phyloP scores from a whole-genome alignment of 1,139 yeast species.

The Nematodospora anomalae region DNA sequence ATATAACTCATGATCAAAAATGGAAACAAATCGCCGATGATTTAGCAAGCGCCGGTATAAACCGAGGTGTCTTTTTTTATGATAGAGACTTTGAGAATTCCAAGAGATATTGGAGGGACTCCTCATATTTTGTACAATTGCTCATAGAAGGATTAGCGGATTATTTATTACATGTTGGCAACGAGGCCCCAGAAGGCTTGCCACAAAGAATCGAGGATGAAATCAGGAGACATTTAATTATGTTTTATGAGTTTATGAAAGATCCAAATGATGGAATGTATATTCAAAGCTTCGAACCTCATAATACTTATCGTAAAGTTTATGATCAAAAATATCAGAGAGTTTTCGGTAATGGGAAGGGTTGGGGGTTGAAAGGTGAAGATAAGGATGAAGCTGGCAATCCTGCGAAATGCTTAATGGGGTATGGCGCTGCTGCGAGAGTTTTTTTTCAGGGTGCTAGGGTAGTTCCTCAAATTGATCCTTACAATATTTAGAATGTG shows the following conservation, averaged over 20 bases:
- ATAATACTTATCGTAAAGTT: slow-evolving; percentile 50
- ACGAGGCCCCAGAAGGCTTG: slow-evolving; percentile 43
- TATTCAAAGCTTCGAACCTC: slow-evolving; percentile 62
- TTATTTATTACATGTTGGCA: slow-evolving; percentile 51
- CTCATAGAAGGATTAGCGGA: slow-evolving; percentile 71
- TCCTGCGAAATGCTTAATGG: slow-evolving; percentile 60
- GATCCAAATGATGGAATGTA: slow-evolving; percentile 63
- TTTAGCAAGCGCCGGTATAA: slow-evolving; percentile 61
- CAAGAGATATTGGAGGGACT: slow-evolving; percentile 64
- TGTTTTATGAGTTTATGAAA: slow-evolving; percentile 56
- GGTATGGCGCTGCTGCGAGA: slow-evolving; percentile 67
- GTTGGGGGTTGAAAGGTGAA: slow-evolving; percentile 51
- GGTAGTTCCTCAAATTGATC: slow-evolving; percentile 39
- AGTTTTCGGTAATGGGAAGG: slow-evolving; percentile 58
- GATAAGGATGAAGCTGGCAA: slow-evolving; percentile 39
- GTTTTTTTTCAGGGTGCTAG: slow-evolving; percentile 70
- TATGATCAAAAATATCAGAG: slow-evolving; percentile 50
- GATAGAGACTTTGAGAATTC: slow-evolving; percentile 63
- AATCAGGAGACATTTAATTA: slow-evolving; percentile 49
- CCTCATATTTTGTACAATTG: slow-evolving; percentile 63
- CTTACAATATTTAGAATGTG: slow-evolving; percentile 7
- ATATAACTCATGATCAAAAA: slow-evolving; percentile 51
- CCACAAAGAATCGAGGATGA: slow-evolving; percentile 41
- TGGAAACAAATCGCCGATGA: slow-evolving; percentile 59
- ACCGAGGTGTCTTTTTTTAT: slow-evolving; percentile 56